These are phyloP conservation scores for Fremontodendron californicum DNA, from an alignment of 345 rosid species.

Conservation along the genomic window DNA sequence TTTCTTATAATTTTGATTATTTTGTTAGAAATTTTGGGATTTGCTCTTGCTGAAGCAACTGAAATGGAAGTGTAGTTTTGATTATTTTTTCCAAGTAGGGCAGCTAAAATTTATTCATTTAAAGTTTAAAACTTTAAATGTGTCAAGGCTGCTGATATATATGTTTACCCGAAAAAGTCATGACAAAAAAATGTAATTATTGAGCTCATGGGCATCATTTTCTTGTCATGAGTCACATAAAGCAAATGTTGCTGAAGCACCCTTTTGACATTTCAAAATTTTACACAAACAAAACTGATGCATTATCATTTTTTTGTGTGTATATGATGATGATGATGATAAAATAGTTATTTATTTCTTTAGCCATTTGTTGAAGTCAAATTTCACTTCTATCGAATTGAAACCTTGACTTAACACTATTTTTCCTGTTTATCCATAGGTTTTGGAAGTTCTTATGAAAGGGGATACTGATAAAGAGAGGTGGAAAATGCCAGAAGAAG, in stretches of 20 bases:
- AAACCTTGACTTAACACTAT: not conserved
- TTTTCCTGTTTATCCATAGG: slow-evolving; percentile 33
- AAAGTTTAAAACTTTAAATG: not conserved
- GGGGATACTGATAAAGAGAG: slow-evolving; percentile 56
- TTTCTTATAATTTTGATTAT: not conserved
- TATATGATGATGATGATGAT: not conserved
- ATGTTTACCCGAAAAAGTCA: slow-evolving; percentile 12
- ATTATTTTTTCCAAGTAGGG: not conserved
- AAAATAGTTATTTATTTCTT: not conserved
- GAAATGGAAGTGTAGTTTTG: not conserved
- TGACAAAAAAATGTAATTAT: not conserved
- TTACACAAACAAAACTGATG: not conserved
- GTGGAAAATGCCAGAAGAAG: slow-evolving; percentile 84
- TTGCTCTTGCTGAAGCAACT: slow-evolving; percentile 5
- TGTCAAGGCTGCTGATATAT: slow-evolving; percentile 10
- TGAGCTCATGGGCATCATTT: slow-evolving; percentile 1
- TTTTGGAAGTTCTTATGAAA: slow-evolving; percentile 55
- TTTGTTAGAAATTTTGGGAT: slow-evolving; percentile 13
- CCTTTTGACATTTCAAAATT: slow-evolving; percentile 16
- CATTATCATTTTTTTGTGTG: not conserved
- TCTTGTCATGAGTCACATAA: slow-evolving; percentile 4
- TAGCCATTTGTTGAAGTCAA: not conserved
- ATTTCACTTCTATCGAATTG: not conserved
- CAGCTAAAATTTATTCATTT: not conserved
- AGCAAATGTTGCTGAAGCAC: not conserved